A percentile compares a stretch with the other conserved stretches of the same genome.
phyloP scores from a whole-genome alignment of 2,329 filamentous ascomycete species.

The Epichloe gansuensis region DNA sequence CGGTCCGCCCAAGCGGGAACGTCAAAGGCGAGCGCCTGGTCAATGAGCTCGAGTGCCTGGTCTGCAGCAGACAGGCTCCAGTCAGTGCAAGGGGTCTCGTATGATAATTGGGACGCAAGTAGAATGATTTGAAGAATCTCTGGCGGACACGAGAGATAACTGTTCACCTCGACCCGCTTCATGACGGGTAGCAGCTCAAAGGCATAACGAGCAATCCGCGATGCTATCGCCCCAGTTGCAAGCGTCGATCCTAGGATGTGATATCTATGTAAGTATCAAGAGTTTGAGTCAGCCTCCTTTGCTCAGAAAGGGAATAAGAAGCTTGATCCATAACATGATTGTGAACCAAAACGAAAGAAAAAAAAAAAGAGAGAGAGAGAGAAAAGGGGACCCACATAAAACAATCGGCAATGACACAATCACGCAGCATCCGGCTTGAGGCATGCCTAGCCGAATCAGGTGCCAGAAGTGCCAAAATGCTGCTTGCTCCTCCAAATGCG shows the following conservation, averaged over 20 bases:
- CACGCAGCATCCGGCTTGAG: constrained; percentile 25
- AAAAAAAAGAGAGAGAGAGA: not conserved
- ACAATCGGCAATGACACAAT: constrained; percentile 36
- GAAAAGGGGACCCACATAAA: constrained; percentile 27
- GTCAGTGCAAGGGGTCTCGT: constrained; percentile 21
- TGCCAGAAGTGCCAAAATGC: constrained; percentile 26
- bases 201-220: constrained; percentile 26
- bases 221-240: constrained; percentile 23
- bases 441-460: constrained; percentile 16
- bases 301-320: not conserved
- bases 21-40: constrained; percentile 30
- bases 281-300: not conserved
- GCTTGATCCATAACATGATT: too few species aligned
- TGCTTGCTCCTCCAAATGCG: constrained; percentile 33
- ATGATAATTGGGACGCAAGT: constrained; percentile 30
- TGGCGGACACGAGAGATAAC: constrained; percentile 30
- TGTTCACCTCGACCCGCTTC: constrained; percentile 29
- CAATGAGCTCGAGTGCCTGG: constrained; percentile 27
- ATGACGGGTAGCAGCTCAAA: constrained; percentile 27
- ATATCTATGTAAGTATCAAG: constrained; percentile 20
- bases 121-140: constrained; percentile 34
- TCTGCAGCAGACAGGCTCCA: constrained; percentile 21
- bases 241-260: constrained; percentile 28
- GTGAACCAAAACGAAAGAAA: not conserved
- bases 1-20: constrained; percentile 29